Percentiles rank a stretch among this genome's conserved stretches.
Conservation (phyloP, 768 basidiomycete species). For the Daedaleopsis nitida region DNA sequence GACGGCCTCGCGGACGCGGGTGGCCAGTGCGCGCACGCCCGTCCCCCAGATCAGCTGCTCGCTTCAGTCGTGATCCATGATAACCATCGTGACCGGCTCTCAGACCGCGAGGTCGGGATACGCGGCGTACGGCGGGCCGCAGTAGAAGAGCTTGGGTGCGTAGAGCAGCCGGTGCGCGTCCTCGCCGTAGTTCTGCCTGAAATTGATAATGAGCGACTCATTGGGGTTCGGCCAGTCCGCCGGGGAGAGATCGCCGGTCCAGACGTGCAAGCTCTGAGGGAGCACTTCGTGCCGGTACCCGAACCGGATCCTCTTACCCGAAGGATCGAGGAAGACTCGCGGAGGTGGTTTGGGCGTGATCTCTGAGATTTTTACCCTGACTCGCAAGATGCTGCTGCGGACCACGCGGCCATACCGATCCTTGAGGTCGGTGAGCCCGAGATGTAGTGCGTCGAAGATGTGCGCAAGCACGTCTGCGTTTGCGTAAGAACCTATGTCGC, state of each 20-base stretch:
- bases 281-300: neutral
- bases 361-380: no score
- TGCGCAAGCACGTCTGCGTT: neutral
- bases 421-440: neutral
- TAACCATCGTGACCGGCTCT: slow-evolving; percentile 34
- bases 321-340: neutral
- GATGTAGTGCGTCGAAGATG: neutral
- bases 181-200: slow-evolving; percentile 36
- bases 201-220: slow-evolving; percentile 37
- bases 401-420: neutral
- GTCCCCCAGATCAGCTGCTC: neutral
- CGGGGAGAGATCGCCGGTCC: neutral
- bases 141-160: slow-evolving; percentile 37
- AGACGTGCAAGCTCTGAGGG: neutral
- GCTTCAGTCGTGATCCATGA: slow-evolving; percentile 40
- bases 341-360: neutral
- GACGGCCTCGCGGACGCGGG: slow-evolving; percentile 26
- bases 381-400: neutral
- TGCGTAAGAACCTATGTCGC: neutral
- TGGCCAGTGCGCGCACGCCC: slow-evolving; percentile 4
- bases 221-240: neutral
- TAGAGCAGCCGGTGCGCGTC: slow-evolving; percentile 35
- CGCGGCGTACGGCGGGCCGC: slow-evolving; percentile 21
- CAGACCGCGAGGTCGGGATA: neutral
- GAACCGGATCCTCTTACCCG: neutral